Percentiles rank a stretch among this genome's conserved stretches.
Evolutionary conservation across 345 rosid species (phyloP).

Genomic region (Odontarrhena argentea): DNA sequence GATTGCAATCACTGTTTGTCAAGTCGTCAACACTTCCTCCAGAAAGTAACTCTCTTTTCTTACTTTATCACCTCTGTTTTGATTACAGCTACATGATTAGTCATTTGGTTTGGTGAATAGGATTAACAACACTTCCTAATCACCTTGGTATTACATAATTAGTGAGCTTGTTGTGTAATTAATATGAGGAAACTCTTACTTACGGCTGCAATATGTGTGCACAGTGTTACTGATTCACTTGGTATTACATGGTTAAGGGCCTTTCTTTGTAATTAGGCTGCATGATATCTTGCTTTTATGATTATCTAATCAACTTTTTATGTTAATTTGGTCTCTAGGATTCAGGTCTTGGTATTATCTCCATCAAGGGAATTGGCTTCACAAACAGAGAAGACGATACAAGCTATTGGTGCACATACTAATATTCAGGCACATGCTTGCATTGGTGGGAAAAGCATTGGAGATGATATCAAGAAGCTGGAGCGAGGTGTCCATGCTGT

Average conservation of each 20-base stretch:
- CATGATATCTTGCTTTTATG: background rate
- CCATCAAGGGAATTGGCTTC: slow-evolving; percentile 93
- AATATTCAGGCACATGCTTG: slow-evolving; percentile 89
- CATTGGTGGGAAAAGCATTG: slow-evolving; percentile 92
- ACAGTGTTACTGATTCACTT: background rate
- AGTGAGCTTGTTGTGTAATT: background rate
- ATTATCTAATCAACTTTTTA: background rate
- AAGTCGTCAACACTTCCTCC: slow-evolving; percentile 62
- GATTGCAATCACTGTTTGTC: slow-evolving; percentile 93
- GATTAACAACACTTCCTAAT: slow-evolving; percentile 11
- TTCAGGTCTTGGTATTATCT: slow-evolving; percentile 86
- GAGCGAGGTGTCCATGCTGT: slow-evolving; percentile 62
- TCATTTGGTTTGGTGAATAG: background rate
- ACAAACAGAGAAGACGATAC: slow-evolving; percentile 90
- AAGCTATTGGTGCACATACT: slow-evolving; percentile 69
- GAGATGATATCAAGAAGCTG: slow-evolving; percentile 86
- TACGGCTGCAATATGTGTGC: background rate
- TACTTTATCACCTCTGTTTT: background rate
- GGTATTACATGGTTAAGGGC: background rate
- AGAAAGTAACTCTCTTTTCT: slow-evolving; percentile 53
- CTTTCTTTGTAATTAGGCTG: background rate
- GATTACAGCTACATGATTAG: background rate
- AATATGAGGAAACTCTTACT: background rate
- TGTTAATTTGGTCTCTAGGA: slow-evolving; percentile 46
- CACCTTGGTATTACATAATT: background rate